Conservation (phyloP, 129 eudicot genomes). For the Chrysanthemum seticuspe region DNA sequence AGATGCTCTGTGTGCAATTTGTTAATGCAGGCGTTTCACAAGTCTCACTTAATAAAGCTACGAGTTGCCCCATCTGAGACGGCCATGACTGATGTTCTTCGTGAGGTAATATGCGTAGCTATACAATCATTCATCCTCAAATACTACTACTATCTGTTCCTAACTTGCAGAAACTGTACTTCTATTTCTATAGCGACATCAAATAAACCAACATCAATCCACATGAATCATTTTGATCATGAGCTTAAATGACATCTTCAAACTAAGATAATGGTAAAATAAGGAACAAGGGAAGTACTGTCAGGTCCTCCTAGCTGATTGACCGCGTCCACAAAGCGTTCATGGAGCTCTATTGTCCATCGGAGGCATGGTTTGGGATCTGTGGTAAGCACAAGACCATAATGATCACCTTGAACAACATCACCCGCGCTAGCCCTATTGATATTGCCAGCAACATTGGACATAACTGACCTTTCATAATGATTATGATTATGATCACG, state of each 20-base stretch:
- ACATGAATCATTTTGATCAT: neutral
- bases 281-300: conserved; percentile 33
- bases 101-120: conserved; percentile 59
- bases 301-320: conserved; percentile 95
- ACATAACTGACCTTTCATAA: conserved; percentile 28
- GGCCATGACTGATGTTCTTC: conserved; percentile 94
- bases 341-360: conserved; percentile 90
- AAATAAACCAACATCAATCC: neutral
- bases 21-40: conserved; percentile 80
- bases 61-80: conserved; percentile 95
- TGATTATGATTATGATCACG: conserved; percentile 42
- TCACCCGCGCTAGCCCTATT: conserved; percentile 25
- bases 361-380: conserved; percentile 90
- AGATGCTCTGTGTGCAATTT: conserved; percentile 16
- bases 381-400: conserved; percentile 82
- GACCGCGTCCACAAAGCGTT: conserved; percentile 89
- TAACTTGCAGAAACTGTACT: no score
- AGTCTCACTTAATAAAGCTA: conserved; percentile 78
- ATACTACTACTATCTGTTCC: no score
- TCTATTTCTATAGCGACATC: no score
- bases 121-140: no score
- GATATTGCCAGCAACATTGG: no score
- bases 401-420: conserved; percentile 65
- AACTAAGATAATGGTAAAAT: neutral
- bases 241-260: neutral